Evolutionary conservation across 2,329 filamentous ascomycete genomes (phyloP).

Genomic region (Lachnellula arida): DNA sequence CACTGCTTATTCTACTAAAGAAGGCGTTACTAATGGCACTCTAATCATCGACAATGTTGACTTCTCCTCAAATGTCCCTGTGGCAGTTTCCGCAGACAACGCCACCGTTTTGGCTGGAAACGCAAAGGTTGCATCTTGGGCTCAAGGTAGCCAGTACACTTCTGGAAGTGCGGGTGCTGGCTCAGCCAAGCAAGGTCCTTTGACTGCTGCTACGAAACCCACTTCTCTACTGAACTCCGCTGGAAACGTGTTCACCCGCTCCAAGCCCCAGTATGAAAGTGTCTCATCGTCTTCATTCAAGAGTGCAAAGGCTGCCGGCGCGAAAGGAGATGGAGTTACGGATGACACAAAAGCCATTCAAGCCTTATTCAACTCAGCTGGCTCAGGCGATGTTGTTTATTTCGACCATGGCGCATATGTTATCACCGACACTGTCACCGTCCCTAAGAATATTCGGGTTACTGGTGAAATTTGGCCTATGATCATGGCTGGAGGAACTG

Average conservation of each 20-base stretch:
- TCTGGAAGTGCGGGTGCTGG: conserved; percentile 38
- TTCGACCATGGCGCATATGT: conserved; percentile 67
- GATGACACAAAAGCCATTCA: conserved; percentile 88
- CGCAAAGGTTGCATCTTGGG: conserved; percentile 64
- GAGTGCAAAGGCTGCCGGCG: conserved; percentile 76
- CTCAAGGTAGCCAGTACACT: conserved; percentile 73
- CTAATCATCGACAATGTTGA: conserved; percentile 88
- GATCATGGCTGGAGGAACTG: conserved; percentile 74
- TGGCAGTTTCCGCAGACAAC: conserved; percentile 60
- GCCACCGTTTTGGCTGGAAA: conserved; percentile 64
- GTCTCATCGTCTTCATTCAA: conserved; percentile 66
- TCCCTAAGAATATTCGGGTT: conserved; percentile 78
- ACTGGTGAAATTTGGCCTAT: conserved; percentile 89
- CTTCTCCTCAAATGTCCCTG: conserved; percentile 60
- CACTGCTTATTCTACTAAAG: conserved; percentile 63
- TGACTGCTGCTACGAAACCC: conserved; percentile 58
- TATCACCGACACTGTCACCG: conserved; percentile 62
- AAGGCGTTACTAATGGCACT: conserved; percentile 69
- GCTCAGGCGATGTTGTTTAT: conserved; percentile 62
- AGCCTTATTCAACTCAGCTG: conserved; percentile 64
- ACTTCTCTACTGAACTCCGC: conserved; percentile 54
- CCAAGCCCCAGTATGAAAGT: conserved; percentile 82
- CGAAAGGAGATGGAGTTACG: conserved; percentile 79
- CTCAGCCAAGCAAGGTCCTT: conserved; percentile 51
- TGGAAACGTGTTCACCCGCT: conserved; percentile 73